A percentile compares a stretch with the other conserved stretches of the same genome.
Conservation (phyloP, 768 basidiomycete genomes). For the Neoboletus brunneissimus region DNA sequence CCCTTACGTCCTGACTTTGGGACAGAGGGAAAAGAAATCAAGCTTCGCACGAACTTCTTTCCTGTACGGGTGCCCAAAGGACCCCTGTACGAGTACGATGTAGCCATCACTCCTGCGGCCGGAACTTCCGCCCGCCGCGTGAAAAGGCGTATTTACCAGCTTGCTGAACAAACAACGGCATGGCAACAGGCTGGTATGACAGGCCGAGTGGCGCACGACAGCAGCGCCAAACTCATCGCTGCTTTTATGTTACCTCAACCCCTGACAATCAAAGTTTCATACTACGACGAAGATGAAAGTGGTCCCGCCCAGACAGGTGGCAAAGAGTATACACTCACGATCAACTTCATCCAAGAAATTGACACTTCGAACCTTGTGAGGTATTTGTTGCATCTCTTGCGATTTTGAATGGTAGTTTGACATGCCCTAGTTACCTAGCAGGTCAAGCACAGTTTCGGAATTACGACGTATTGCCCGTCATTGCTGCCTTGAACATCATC, state of each 20-base stretch:
- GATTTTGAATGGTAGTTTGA: slow-evolving; percentile 5
- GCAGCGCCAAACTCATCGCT: slow-evolving; percentile 45
- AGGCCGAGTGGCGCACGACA: slow-evolving; percentile 46
- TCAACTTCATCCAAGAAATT: slow-evolving; percentile 42
- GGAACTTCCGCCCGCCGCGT: slow-evolving; percentile 38
- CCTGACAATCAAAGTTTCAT: slow-evolving; percentile 37
- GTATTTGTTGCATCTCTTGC: slow-evolving; percentile 28
- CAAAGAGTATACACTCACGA: slow-evolving; percentile 44
- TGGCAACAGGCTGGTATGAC: slow-evolving; percentile 43
- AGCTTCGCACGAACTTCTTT: slow-evolving; percentile 54
- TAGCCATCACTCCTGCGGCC: slow-evolving; percentile 38
- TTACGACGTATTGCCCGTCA: slow-evolving; percentile 46
- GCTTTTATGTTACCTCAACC: slow-evolving; percentile 41
- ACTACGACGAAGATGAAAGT: slow-evolving; percentile 46
- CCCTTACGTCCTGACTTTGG: slow-evolving; percentile 52
- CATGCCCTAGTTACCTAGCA: slow-evolving; percentile 39
- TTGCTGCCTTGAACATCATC: slow-evolving; percentile 51
- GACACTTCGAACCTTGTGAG: slow-evolving; percentile 41
- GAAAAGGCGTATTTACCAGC: slow-evolving; percentile 45
- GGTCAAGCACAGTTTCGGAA: slow-evolving; percentile 43
- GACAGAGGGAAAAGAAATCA: slow-evolving; percentile 40
- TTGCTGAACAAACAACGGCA: slow-evolving; percentile 43
- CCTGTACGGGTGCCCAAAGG: slow-evolving; percentile 46
- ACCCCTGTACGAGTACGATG: slow-evolving; percentile 48
- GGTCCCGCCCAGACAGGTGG: slow-evolving; percentile 29